phyloP scores from a whole-genome alignment of 2,329 filamentous ascomycete genomes.

The Fusarium sulawesiense region DNA sequence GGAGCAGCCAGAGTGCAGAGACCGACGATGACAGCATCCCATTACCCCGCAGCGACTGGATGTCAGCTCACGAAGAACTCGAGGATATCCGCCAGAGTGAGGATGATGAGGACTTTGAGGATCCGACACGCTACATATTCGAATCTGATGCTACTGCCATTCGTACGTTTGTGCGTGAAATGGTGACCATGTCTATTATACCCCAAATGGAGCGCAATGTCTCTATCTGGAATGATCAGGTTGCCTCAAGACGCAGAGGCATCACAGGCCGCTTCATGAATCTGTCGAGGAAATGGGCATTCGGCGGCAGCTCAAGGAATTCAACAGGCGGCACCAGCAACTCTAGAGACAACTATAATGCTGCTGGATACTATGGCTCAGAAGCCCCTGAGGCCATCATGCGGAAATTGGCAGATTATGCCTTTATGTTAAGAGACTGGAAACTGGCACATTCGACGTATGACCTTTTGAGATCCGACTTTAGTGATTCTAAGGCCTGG shows the following conservation, averaged over 20 bases:
- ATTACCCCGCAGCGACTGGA: slow-evolving; percentile 87
- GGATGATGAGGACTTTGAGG: slow-evolving; percentile 74
- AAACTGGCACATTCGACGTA: slow-evolving; percentile 93
- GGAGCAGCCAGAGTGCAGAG: slow-evolving; percentile 85
- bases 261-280: slow-evolving; percentile 95
- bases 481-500: slow-evolving; percentile 96
- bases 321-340: slow-evolving; percentile 65
- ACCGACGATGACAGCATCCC: slow-evolving; percentile 91
- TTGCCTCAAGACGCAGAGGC: slow-evolving; percentile 88
- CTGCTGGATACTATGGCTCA: slow-evolving; percentile 82
- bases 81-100: slow-evolving; percentile 77
- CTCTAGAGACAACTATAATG: slow-evolving; percentile 79
- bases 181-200: slow-evolving; percentile 93
- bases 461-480: slow-evolving; percentile 88
- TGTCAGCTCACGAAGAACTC: slow-evolving; percentile 87
- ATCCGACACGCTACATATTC: slow-evolving; percentile 82
- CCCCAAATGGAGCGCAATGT: slow-evolving; percentile 96
- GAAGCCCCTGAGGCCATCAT: slow-evolving; percentile 90
- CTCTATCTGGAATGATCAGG: slow-evolving; percentile 95
- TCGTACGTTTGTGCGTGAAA: slow-evolving; percentile 88
- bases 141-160: slow-evolving; percentile 93
- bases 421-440: slow-evolving; percentile 97
- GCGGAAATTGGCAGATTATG: slow-evolving; percentile 92
- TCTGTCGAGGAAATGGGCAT: slow-evolving; percentile 90
- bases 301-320: slow-evolving; percentile 74